These are phyloP conservation scores for Nicotiana tomentosiformis DNA, from an alignment of 257 asterid genomes.

Conservation along the genomic window DNA sequence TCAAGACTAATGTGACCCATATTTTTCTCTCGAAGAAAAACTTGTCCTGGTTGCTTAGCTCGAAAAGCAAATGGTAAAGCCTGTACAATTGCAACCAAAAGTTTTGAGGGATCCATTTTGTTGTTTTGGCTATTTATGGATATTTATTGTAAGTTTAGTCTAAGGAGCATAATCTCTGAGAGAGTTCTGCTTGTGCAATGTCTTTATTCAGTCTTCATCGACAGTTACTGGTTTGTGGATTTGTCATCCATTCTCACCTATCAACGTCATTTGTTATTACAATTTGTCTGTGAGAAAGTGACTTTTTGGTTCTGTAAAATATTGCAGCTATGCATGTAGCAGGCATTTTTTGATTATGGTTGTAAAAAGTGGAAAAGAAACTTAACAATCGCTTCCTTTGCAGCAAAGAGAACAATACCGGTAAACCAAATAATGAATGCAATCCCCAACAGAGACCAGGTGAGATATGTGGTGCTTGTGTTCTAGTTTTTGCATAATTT, in stretches of 20 bases:
- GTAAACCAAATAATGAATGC: conserved; percentile 50
- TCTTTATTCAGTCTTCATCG: not conserved
- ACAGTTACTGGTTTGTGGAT: not conserved
- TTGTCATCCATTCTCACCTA: not conserved
- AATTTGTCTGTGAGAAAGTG: not conserved
- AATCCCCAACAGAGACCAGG: conserved; percentile 74
- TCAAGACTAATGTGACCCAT: not conserved
- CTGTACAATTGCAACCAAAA: not conserved
- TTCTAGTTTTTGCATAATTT: not conserved
- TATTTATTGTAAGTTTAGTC: not conserved
- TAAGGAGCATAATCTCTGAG: not conserved
- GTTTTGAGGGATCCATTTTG: not conserved
- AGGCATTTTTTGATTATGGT: not conserved
- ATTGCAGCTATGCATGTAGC: not conserved
- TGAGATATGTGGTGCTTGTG: conserved; percentile 18
- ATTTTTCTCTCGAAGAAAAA: not conserved
- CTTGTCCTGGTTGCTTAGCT: not conserved
- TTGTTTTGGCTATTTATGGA: not conserved
- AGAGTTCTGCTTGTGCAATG: not conserved
- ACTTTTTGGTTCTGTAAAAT: not conserved
- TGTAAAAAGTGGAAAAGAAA: not conserved
- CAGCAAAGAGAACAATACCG: conserved; percentile 65
- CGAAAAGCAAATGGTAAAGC: not conserved
- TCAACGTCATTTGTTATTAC: not conserved
- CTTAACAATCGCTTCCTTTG: conserved; percentile 18